Conservation (phyloP, 352 stramenopile genomes). For the Phytophthora niederhauseri region DNA sequence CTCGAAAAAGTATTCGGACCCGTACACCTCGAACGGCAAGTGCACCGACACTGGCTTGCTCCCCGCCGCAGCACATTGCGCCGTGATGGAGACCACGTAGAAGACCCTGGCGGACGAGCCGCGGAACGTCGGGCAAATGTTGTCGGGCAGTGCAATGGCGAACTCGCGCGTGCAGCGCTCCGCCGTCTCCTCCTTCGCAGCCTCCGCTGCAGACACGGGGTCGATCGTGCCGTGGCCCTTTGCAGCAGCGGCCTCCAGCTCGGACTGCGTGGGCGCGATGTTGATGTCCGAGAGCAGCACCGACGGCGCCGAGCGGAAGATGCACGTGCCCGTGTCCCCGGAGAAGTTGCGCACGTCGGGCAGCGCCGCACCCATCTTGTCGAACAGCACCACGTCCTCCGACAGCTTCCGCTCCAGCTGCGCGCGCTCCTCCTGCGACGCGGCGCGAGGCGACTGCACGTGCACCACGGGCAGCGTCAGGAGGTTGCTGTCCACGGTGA, state of each 20-base stretch:
- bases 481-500: constrained; percentile 93
- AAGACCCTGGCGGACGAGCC: constrained; percentile 63
- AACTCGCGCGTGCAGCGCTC: constrained; percentile 57
- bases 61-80: constrained; percentile 23
- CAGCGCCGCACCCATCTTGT: constrained; percentile 32
- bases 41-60: constrained; percentile 54
- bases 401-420: constrained; percentile 28
- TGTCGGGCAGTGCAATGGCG: constrained; percentile 52
- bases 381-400: constrained; percentile 31
- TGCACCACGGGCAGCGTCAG: constrained; percentile 93
- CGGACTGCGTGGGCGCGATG: constrained; percentile 46
- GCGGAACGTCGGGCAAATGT: constrained; percentile 62
- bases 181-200: constrained; percentile 38
- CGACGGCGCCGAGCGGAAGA: constrained; percentile 56
- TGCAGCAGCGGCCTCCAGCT: constrained; percentile 21
- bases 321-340: constrained; percentile 60
- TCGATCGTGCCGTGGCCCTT: constrained; percentile 16
- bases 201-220: constrained; percentile 13
- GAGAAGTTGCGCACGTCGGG: constrained; percentile 59
- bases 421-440: constrained; percentile 26
- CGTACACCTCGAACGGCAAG: constrained; percentile 70
- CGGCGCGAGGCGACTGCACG: constrained; percentile 73
- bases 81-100: constrained; percentile 67
- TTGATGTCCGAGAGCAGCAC: constrained; percentile 67
- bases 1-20: constrained; percentile 52